Base-by-base conservation (phyloP, 2,329 filamentous ascomycete species). In the Dothidotthia symphoricarpi region DNA sequence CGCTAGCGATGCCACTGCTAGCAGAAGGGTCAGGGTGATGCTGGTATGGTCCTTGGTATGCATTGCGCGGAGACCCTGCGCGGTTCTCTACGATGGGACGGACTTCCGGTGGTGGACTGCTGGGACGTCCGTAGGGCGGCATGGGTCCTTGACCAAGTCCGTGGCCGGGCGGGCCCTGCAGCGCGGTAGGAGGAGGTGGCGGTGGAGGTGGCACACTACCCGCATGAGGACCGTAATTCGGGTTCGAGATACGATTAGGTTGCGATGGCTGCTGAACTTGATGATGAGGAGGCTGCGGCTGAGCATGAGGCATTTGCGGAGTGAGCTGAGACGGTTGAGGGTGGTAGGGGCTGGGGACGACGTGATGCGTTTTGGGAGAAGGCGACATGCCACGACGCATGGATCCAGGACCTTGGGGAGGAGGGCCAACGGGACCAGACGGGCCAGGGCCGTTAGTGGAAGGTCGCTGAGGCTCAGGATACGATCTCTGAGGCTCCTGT, bases 1-100 rank as follows among this genome's bases (percentile, higher is more conserved):
- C 85, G 51, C 77, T 77, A 24, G 84, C 83, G 58, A 88, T 86
- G 34, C 78, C 77, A 25, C 75, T 75, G 39, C 72, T 71, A 22
- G 71, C 67, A 32, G 74, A 65, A 28, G 78, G 67, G 47, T 89
- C 86, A 30, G 80, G 80, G 51, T 88, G 87, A 49, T 86, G 84
- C 53, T 85, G 75, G 60, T 88, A 94, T 49, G 84, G 86, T 47
- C 87, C 86, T 57, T 90, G 87, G 59, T 93, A 95, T 6, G 81
- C 82, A 26, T 88, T 85, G 59, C 89, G 90, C 42, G 90, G 90
- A n/a, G 91, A 96, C n/a, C 87, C 81, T 69, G 90, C 86, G 43
- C 86, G 82, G 60, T 85, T 88, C 51, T 95, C 90, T 50, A 91
- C 80, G 47, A 93, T 77, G 1, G 86, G 85, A 35, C 89, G 81